Evolutionary conservation across 208 protist species (phyloP), one percentile per base, ranked within the genome.

Genomic region (Trypanosomatidae sp.): DNA sequence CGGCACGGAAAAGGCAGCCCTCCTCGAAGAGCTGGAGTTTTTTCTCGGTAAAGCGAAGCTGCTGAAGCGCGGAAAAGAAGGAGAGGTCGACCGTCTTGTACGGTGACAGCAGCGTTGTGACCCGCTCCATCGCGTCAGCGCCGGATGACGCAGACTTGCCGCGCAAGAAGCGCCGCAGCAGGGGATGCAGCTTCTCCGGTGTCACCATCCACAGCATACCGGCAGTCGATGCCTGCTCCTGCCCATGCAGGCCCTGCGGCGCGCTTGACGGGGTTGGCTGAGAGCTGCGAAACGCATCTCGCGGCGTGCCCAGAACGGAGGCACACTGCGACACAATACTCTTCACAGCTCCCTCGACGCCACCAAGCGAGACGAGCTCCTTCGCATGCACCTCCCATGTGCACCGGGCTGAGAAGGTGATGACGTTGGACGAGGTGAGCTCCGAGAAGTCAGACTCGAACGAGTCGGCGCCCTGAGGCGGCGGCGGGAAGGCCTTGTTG

Each of bases 11-110:
- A 47, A 97, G 83, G 41, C 87, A 90, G 46, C 91, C 92, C 74
- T 95, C 91, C 52, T 95, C 92, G 65, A 97, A 97, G 13, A 97
- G 81, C 73, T 97, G 92, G 82, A 97, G 73, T 77, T 95, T 94
- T 79, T 97, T 97, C 74, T 95, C 90, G 9, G 88, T 97, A 70
- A 92, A 97, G 49, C 92, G 92, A 52, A 95, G 88, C 82, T 95
- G 89, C 85, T 95, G 91, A 52, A 97, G 89, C 6, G 92, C 85
- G 28, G 90, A 81, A 72, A 97, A 97, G 79, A 97, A 95, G 73
- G 89, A 90, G 15, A 95, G 83, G 77, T 97, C 92, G 59, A 97
- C 87, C 50, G 85, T 79, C 73, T 86, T 84, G 78, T 97, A 86
- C 36, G 87, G 83, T 6, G 88, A 89, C 55, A 97, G 78, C 33